Base-by-base conservation (phyloP, 208 protist species). In the Wallacemonas sp. region DNA sequence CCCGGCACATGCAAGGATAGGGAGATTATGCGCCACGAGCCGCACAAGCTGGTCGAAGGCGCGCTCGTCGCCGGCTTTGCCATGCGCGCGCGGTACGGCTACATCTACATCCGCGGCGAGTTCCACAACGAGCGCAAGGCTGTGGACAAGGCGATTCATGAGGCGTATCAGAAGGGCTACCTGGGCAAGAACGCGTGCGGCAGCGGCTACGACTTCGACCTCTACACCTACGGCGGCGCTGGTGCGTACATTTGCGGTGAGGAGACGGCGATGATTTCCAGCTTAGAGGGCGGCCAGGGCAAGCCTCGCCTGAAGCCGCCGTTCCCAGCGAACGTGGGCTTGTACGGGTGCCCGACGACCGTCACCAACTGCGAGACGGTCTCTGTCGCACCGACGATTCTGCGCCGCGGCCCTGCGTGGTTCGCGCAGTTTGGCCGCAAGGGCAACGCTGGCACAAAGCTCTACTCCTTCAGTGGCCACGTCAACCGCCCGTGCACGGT, bases 241-340 rank as follows among this genome's bases (percentile, higher is more conserved):
- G 98, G 98, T 16, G 98, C 98, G 17, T 99, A 99, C 83, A 99
- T 99, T 76, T 99, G 98, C 70, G 98, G 98, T 24, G 98, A 99
- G 77, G 98, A 99, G 76, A 99, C 98, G 36, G 95, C 92, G 8
- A 96, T 99, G 81, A 97, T 99, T 54, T 94, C 98, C 61, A 97
- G 87, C 46, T 62, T 99, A 26, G 98, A 99, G 72, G 98, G 98
- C 32, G 97, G 98, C 36, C 93, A 83, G 47, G 98, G 98, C 43
- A 98, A 99, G 76, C 98, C 98, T 43, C 85, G 98, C 52, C 86
- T 99, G 67, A 99, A 99, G 90, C 98, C 98, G 38, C 98, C 98
- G 14, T 99, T 99, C 83, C 98, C 98, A 2, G 98, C 98, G 12
- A 98, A 98, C 68, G 92, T 99, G 34, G 98, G 98, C 61, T 87